A percentile compares a stretch with the other conserved stretches of the same genome.
Evolutionary conservation across 768 basidiomycete genomes (phyloP).

Genomic region (Lyophyllum atratum): DNA sequence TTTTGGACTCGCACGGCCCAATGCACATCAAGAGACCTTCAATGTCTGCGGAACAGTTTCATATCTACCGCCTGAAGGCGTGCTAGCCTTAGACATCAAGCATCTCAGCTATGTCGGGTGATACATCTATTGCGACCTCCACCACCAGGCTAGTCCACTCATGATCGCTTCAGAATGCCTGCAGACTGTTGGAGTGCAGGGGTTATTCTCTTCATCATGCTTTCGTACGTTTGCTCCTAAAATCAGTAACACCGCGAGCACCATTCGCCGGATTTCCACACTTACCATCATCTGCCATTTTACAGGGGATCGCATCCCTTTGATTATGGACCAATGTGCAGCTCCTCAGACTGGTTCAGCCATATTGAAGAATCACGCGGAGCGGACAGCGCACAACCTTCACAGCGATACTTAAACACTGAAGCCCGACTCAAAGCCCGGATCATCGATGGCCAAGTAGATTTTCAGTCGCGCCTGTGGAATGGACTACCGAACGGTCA

Average conservation of each 20-base stretch:
- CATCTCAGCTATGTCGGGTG: conserved; percentile 67
- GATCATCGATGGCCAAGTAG: conserved; percentile 63
- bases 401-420: conserved; percentile 44
- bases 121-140: background rate
- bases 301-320: conserved; percentile 77
- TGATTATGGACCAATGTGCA: conserved; percentile 50
- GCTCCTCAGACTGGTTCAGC: conserved; percentile 39
- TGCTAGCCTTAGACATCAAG: conserved; percentile 75
- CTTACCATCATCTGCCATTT: background rate
- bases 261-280: background rate
- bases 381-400: conserved; percentile 31
- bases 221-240: conserved; percentile 57
- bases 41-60: conserved; percentile 89
- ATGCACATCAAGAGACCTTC: conserved; percentile 78
- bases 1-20: conserved; percentile 81
- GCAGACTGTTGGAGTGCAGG: conserved; percentile 91
- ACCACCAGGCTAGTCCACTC: background rate
- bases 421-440: conserved; percentile 68
- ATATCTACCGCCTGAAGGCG: conserved; percentile 84
- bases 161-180: conserved; percentile 60
- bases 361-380: conserved; percentile 36
- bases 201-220: conserved; percentile 80
- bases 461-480: conserved; percentile 62
- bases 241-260: too few species aligned
- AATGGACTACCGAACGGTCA: conserved; percentile 57